phyloP scores from a whole-genome alignment of 345 rosid species.

The Sisymbrium irio region DNA sequence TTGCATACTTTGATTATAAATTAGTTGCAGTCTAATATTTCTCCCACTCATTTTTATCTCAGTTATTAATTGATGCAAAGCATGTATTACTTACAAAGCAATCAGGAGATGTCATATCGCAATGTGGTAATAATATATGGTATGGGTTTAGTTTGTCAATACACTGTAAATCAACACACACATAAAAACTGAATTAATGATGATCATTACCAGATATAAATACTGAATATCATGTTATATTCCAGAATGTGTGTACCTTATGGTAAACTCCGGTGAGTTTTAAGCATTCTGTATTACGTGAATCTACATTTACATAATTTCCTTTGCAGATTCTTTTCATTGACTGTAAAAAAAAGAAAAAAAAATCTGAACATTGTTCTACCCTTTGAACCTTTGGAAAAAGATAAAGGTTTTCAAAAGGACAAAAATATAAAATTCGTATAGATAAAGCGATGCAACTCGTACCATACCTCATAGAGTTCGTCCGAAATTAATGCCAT shows the following conservation, averaged over 20 bases:
- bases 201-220: too few species aligned
- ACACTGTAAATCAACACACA: conserved; percentile 15
- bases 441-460: too few species aligned
- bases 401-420: too few species aligned
- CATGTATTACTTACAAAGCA: conserved; percentile 5
- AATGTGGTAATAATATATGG: conserved; percentile 3
- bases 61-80: neutral
- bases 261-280: neutral
- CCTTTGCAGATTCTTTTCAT: conserved; percentile 23
- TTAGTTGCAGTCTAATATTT: neutral
- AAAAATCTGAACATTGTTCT: too few species aligned
- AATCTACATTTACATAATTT: neutral
- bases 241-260: too few species aligned
- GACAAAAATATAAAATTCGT: too few species aligned
- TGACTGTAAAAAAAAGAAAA: conserved; percentile 21
- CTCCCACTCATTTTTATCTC: neutral
- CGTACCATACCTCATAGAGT: conserved; percentile 56
- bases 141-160: neutral
- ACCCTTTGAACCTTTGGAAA: too few species aligned
- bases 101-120: conserved; percentile 5
- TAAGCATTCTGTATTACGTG: neutral
- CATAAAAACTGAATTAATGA: too few species aligned
- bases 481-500: conserved; percentile 54
- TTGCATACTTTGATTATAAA: too few species aligned
- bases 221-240: too few species aligned